Base-by-base conservation (phyloP, 129 eudicot species). In the Apium graveolens region DNA sequence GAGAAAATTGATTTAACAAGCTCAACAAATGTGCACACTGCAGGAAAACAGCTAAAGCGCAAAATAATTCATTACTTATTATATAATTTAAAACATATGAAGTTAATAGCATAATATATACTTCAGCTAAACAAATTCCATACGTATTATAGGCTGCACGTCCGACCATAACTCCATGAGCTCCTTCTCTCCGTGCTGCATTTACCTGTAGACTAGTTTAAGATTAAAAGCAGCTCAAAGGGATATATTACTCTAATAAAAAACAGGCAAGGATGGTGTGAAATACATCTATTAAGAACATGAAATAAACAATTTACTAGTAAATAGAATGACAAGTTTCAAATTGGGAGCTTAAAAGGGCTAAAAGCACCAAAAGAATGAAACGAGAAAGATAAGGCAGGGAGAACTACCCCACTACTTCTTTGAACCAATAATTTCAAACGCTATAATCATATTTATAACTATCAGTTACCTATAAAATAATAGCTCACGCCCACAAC, bases 101-200 rank as follows among this genome's bases (percentile, higher is more conserved):
- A 62, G 34, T 17, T 44, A 79, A 17, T 49, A 34, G 41, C 48
- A 76, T 24, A 82, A 75, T 29, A 42, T 29, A 39, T 11, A 46
- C 43, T 35, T 11, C 45, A 75, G 18, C 35, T 32, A 57, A 39
- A 34, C 68, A 53, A 20, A 42, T 27, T 46, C 35, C 83, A 51
- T 86, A 94, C 98, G 84, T 90, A 78, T 84, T 78, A 82, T 89
- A 94, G 53, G 98, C 98, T 21, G 97, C 92, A 86, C 98, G 97
- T 55, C 98, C 98, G 83, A 94, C 89, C 98, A 94, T 94, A 70
- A 91, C 97, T 31, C 97, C 98, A 78, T 94, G 96, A 81, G 98
- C 98, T 82, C 98, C 98, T 91, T 91, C 96, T 9, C 27, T 77
- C 55, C 82, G 84, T 49, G 98, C 97, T 74, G 97, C 96, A 84